Percentiles rank a stretch among this genome's conserved stretches.
Conservation (phyloP, 2,329 filamentous ascomycete genomes). For the Mycocentrospora acerina region DNA sequence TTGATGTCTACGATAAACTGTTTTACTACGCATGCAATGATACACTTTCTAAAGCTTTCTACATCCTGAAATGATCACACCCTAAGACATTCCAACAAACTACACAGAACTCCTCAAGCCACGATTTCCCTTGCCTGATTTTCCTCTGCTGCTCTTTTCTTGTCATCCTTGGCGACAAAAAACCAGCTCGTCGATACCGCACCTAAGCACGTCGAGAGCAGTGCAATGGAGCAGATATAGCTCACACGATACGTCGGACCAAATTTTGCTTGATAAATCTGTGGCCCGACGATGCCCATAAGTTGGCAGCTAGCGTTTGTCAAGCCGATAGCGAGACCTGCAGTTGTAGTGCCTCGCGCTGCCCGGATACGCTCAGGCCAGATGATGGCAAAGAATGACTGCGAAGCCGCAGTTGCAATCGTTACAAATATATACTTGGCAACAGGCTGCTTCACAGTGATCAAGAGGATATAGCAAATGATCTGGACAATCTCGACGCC, state of each 20-base stretch:
- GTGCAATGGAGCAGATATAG: slow-evolving; percentile 39
- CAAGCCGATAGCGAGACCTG: slow-evolving; percentile 42
- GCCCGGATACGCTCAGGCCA: slow-evolving; percentile 47
- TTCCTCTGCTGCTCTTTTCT: too few species aligned
- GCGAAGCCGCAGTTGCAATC: slow-evolving; percentile 43
- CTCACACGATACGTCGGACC: slow-evolving; percentile 44
- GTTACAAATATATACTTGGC: slow-evolving; percentile 47
- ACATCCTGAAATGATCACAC: too few species aligned
- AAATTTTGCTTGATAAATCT: slow-evolving; percentile 45
- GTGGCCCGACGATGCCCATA: slow-evolving; percentile 45
- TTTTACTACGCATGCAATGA: too few species aligned
- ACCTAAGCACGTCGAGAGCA: slow-evolving; percentile 26
- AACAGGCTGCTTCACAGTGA: slow-evolving; percentile 37
- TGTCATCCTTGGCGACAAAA: slow-evolving; percentile 16
- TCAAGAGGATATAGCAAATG: slow-evolving; percentile 44
- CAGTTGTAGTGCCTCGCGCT: slow-evolving; percentile 43
- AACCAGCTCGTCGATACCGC: slow-evolving; percentile 20
- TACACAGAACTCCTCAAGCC: too few species aligned
- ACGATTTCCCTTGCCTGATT: too few species aligned
- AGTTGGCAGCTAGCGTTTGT: slow-evolving; percentile 40
- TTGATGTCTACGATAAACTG: too few species aligned
- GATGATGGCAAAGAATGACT: slow-evolving; percentile 44
- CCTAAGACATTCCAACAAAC: too few species aligned
- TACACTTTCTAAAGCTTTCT: too few species aligned
- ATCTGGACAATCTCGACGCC: slow-evolving; percentile 37